A percentile compares a stretch with the other conserved stretches of the same genome.
These are phyloP conservation scores for Maudiozyma saulgeensis DNA, from an alignment of 805 yeast species.

Conservation along the genomic window DNA sequence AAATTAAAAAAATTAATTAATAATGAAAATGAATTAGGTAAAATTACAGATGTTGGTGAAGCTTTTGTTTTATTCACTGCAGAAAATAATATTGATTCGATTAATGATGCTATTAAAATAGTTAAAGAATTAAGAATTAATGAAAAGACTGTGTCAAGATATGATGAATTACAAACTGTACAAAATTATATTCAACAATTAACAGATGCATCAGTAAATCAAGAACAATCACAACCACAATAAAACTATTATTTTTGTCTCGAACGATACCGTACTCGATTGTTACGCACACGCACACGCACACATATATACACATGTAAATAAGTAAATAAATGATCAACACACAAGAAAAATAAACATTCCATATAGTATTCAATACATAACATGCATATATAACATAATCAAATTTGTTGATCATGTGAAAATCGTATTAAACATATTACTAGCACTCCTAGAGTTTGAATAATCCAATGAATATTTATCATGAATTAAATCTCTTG, in stretches of 20 bases:
- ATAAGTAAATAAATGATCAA: background rate
- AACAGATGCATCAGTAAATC: conserved; percentile 9
- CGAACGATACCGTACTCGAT: no score
- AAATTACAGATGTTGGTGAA: conserved; percentile 30
- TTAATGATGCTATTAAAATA: conserved; percentile 33
- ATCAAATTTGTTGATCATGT: background rate
- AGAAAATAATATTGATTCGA: conserved; percentile 34
- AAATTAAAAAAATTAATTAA: conserved; percentile 46
- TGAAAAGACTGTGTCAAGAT: conserved; percentile 24
- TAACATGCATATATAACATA: background rate
- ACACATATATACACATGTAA: no score
- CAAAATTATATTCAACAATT: conserved; percentile 24
- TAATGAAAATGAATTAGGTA: background rate
- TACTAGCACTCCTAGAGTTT: background rate
- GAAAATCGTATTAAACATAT: background rate
- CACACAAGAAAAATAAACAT: background rate
- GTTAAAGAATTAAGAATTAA: conserved; percentile 40
- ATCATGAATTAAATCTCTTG: conserved; percentile 23
- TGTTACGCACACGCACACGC: background rate
- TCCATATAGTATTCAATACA: background rate
- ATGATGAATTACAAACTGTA: conserved; percentile 31
- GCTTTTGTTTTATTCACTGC: conserved; percentile 40
- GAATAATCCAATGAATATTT: conserved; percentile 9
- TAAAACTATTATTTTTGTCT: background rate
- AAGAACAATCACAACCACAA: background rate